phyloP scores from a whole-genome alignment of 345 rosid genomes.

The Punica granatum region DNA sequence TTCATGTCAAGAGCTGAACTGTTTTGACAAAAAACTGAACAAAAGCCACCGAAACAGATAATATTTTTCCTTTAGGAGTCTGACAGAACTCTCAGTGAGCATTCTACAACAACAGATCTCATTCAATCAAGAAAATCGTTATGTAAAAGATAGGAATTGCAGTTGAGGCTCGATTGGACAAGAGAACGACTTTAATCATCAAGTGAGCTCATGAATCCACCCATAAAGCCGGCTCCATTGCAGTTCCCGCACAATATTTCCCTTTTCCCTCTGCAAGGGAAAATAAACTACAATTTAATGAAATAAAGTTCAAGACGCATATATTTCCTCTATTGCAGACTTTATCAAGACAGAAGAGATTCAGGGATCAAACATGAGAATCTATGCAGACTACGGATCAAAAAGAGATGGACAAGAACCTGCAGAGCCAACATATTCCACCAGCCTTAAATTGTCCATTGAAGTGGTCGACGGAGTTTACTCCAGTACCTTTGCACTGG shows the following conservation, averaged over 20 bases:
- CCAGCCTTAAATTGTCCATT: conserved; percentile 96
- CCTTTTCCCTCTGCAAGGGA: conserved; percentile 65
- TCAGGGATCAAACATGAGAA: background rate
- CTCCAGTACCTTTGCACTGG: conserved; percentile 80
- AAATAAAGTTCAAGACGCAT: background rate
- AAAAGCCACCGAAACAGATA: background rate
- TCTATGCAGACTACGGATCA: background rate
- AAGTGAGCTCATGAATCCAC: conserved; percentile 85
- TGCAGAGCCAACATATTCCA: conserved; percentile 89
- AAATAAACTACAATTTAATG: background rate
- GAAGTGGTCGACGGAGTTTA: conserved; percentile 83
- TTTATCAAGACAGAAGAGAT: background rate
- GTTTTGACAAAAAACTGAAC: background rate
- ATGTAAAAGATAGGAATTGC: background rate
- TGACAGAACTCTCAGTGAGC: background rate
- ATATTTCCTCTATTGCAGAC: background rate
- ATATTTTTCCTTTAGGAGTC: background rate
- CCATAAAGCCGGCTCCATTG: conserved; percentile 93
- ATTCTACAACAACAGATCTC: background rate
- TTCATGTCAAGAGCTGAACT: background rate
- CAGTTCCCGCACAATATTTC: conserved; percentile 78
- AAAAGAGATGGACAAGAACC: conserved; percentile 25
- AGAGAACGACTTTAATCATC: conserved; percentile 29
- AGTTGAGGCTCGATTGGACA: background rate
- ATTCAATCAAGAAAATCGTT: background rate